Evolutionary conservation across 2,329 filamentous ascomycete species (phyloP), one percentile per base, ranked within the genome.

Genomic region (Aspergillus eucalypticola): DNA sequence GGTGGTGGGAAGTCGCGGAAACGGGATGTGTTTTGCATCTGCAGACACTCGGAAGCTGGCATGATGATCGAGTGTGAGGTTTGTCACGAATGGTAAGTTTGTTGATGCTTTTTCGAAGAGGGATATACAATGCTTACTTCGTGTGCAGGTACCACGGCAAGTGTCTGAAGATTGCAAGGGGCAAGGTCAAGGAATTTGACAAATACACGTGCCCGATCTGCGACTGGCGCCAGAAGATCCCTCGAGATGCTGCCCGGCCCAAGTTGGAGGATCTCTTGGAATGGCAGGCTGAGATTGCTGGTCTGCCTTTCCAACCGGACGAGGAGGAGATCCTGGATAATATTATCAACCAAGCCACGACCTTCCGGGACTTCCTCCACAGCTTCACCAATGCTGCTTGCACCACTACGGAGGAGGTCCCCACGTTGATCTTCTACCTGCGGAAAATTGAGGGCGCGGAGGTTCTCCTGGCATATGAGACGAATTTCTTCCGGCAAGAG

Each of bases 21-120:
- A 81, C 72, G 87, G 79, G 93, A 98, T 73, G 94, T 98, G 0
- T 99, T 98, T 75, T 99, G 95, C 76, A 96, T 99, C 67, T 99
- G 95, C 78, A 88, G 95, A 61, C 91, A 89, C 64, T 86, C 92
- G 6, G 95, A 99, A 76, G 92, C 94, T 39, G 95, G 95, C 54
- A 96, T 98, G 90, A 99, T 99, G 95, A 98, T 99, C 69, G 95
- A 99, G 77, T 99, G 95, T 74, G 95, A 98, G 74, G 83, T 97
- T 41, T 99, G 95, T 76, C 94, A 97, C 71, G 95, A 99, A 80
- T 99, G 95, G 95, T 93, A 76, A 81, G 88, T 81, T 19, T 27
- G 41, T 5, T 53, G 7, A 7, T 19, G 48, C 1, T 25, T 17
- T n/a, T 29, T 8, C 27, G 4, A 7, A 7, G 32, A 25, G 19